Evolutionary conservation across 1,284 basidiomycete genomes (phyloP).

Genomic region (Apiotrichum sp.): DNA sequence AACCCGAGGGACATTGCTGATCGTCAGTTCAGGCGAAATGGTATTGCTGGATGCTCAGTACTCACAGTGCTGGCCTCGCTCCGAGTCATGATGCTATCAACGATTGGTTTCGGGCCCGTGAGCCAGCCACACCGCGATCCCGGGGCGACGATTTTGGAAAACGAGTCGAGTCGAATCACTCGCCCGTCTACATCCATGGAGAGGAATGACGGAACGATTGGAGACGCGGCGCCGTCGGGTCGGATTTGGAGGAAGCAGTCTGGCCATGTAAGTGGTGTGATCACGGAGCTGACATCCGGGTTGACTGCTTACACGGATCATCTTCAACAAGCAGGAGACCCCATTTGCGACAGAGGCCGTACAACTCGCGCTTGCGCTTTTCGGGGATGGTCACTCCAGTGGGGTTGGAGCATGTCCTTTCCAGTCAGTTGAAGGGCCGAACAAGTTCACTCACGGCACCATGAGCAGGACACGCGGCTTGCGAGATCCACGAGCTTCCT

Average conservation of each 20-base stretch:
- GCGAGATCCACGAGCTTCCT: conserved; percentile 52
- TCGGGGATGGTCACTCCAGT: conserved; percentile 62
- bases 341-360: conserved; percentile 66
- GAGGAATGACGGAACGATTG: conserved; percentile 27
- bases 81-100: conserved; percentile 31
- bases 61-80: conserved; percentile 29
- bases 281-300: conserved; percentile 21
- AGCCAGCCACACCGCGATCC: conserved; percentile 69
- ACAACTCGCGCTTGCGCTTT: conserved; percentile 65
- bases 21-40: conserved; percentile 3
- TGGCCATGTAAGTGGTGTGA: conserved; percentile 33
- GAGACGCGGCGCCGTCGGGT: conserved; percentile 44
- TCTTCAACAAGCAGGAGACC: conserved; percentile 67
- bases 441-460: conserved; percentile 25
- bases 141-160: conserved; percentile 74
- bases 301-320: conserved; percentile 51
- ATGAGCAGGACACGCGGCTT: conserved; percentile 48
- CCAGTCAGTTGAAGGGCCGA: conserved; percentile 23
- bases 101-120: conserved; percentile 47
- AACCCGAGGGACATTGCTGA: conserved; percentile 33
- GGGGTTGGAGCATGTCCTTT: conserved; percentile 58
- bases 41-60: conserved; percentile 6
- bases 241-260: conserved; percentile 32
- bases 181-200: conserved; percentile 67
- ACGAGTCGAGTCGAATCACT: conserved; percentile 69